phyloP scores from a whole-genome alignment of 164 flowering plant species.

The Amborella trichopoda region DNA sequence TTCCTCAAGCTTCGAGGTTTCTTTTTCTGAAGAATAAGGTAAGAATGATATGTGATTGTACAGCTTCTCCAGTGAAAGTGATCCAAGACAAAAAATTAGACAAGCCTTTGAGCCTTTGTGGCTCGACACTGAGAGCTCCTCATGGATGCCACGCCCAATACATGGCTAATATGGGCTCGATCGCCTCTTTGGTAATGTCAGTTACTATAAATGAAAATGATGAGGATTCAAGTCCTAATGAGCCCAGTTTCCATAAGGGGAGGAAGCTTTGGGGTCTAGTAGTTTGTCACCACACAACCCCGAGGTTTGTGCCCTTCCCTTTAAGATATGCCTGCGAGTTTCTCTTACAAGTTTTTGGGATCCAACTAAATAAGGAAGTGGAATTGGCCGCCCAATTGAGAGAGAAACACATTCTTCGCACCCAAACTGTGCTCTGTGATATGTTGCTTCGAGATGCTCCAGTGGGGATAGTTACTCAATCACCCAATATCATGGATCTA shows the following conservation, averaged over 20 bases:
- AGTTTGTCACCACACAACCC: constrained; percentile 67
- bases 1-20: constrained; percentile 76
- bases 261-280: constrained; percentile 73
- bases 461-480: constrained; percentile 50
- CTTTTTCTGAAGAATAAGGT: constrained; percentile 69
- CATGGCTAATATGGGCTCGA: constrained; percentile 72
- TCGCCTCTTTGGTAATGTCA: constrained; percentile 76
- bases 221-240: constrained; percentile 20
- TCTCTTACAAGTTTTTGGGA: constrained; percentile 55
- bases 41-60: constrained; percentile 71
- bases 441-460: constrained; percentile 74
- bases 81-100: constrained; percentile 35
- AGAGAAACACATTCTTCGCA: constrained; percentile 61
- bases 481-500: constrained; percentile 70
- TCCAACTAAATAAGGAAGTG: constrained; percentile 61
- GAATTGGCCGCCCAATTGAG: constrained; percentile 48
- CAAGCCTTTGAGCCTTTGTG: constrained; percentile 48
- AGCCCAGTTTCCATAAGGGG: constrained; percentile 10
- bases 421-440: constrained; percentile 63
- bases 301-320: constrained; percentile 63
- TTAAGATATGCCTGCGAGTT: constrained; percentile 76
- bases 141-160: constrained; percentile 76
- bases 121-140: constrained; percentile 63
- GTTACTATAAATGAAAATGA: constrained; percentile 49
- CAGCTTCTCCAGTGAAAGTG: constrained; percentile 43